Evolutionary conservation across 2,329 filamentous ascomycete genomes (phyloP), one percentile per base, ranked within the genome.

Genomic region (Penicillium olsonii): DNA sequence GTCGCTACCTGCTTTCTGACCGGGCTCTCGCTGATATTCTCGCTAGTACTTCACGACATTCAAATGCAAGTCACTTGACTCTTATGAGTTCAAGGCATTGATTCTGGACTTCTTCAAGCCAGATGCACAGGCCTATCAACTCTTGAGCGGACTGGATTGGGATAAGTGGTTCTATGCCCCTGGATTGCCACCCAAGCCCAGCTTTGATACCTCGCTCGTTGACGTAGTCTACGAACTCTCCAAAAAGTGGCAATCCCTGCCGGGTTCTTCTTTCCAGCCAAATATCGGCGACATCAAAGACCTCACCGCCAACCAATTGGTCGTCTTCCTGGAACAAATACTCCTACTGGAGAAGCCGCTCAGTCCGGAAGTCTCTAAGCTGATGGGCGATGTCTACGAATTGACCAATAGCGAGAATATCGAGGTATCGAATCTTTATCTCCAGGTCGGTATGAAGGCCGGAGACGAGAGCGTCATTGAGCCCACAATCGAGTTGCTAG

Each of bases 81-180:
- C 90, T 2, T 95, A 88, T 62, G 90, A 97, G 65, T 99, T 99
- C 81, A 95, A 92, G 69, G 78, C 87, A 42, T 95, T 90, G 1
- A 85, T 96, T 44, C 69, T 96, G 29, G 82, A 88, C 55, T 97
- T 96, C 78, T 97, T 96, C 70, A 76, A 81, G 51, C 74, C 73
- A 2, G 88, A 95, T 63, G 73, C 80, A 2, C 79, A 82, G 22
- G 77, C 80, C 4, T 73, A 74, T 3, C 78, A 84, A 58, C 86
- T 87, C 62, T 78, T 86, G 27, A 78, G 82, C 4, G 76, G 80
- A 7, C 84, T 99, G 41, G 88, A 96, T 69, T 99, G 94, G 94
- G 85, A 97, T 52, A 82, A 79, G 29, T 89, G 88, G 73, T 95
- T 96, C 76, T 95, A 94, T 74, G 80, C 79, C n/a, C 88, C 92